Evolutionary conservation across 2,329 filamentous ascomycete species (phyloP).

Genomic region (Cryphonectria carpinicola): DNA sequence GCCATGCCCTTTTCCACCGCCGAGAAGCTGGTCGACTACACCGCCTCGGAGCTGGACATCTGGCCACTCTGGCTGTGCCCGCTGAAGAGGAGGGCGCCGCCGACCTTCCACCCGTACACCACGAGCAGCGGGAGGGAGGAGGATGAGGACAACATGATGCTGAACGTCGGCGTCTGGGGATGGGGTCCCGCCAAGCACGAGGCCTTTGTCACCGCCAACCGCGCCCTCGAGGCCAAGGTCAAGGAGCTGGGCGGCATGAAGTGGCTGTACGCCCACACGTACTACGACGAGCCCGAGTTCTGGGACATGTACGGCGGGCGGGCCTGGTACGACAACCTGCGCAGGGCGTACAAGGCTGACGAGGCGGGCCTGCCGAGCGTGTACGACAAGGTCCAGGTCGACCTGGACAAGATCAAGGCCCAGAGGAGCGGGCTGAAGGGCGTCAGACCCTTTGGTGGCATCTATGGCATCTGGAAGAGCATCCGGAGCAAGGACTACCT

Average conservation of each 20-base stretch:
- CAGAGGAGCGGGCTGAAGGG: slow-evolving; percentile 51
- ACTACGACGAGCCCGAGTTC: slow-evolving; percentile 75
- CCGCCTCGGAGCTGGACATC: slow-evolving; percentile 52
- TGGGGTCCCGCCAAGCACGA: slow-evolving; percentile 62
- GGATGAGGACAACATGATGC: slow-evolving; percentile 45
- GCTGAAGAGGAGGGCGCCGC: slow-evolving; percentile 50
- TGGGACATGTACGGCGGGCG: slow-evolving; percentile 65
- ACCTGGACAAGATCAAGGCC: slow-evolving; percentile 36
- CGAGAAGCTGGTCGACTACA: slow-evolving; percentile 60
- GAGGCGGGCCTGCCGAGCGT: slow-evolving; percentile 62
- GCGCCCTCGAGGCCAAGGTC: slow-evolving; percentile 71
- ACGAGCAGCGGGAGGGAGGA: slow-evolving; percentile 19
- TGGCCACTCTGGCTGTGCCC: slow-evolving; percentile 66
- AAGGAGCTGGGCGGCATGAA: slow-evolving; percentile 75
- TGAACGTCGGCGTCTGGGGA: slow-evolving; percentile 79
- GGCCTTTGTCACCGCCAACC: slow-evolving; percentile 72
- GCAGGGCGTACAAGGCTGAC: slow-evolving; percentile 63
- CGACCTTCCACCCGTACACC: slow-evolving; percentile 59
- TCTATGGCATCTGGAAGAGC: slow-evolving; percentile 63
- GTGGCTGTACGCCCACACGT: slow-evolving; percentile 86
- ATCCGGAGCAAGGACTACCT: slow-evolving; percentile 61
- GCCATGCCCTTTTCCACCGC: slow-evolving; percentile 58
- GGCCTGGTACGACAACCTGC: slow-evolving; percentile 64
- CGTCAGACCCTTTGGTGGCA: slow-evolving; percentile 59
- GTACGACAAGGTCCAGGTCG: slow-evolving; percentile 70